These are phyloP conservation scores for Ascochyta pisi DNA, from an alignment of 2,329 filamentous ascomycete genomes.

Conservation along the genomic window DNA sequence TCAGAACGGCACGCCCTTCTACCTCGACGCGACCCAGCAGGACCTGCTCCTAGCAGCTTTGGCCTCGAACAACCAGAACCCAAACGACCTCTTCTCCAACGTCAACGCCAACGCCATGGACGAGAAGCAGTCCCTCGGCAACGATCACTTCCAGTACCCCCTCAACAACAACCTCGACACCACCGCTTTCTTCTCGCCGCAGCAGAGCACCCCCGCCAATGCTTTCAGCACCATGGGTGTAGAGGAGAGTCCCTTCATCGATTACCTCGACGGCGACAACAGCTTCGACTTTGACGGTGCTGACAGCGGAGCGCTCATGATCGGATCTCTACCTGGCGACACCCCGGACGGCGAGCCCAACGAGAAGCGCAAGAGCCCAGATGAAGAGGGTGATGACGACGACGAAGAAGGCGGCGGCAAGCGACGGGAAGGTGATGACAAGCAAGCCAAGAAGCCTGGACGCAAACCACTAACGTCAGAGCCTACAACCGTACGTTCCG, in stretches of 20 bases:
- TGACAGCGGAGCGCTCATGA: slow-evolving; percentile 67
- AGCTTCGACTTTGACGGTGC: slow-evolving; percentile 77
- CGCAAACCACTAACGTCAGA: slow-evolving; percentile 95
- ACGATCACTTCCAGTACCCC: slow-evolving; percentile 41
- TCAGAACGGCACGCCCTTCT: slow-evolving; percentile 50
- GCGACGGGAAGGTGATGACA: slow-evolving; percentile 82
- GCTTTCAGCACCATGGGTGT: slow-evolving; percentile 54
- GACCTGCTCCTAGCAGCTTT: slow-evolving; percentile 57
- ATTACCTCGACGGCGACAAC: slow-evolving; percentile 78
- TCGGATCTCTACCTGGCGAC: slow-evolving; percentile 73
- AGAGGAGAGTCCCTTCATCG: slow-evolving; percentile 81
- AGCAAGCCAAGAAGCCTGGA: slow-evolving; percentile 91
- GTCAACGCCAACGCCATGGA: background rate
- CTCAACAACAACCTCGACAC: slow-evolving; percentile 42
- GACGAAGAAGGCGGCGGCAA: slow-evolving; percentile 73
- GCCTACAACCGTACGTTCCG: slow-evolving; percentile 83
- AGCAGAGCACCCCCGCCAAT: slow-evolving; percentile 49
- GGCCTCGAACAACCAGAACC: slow-evolving; percentile 53
- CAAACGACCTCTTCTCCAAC: slow-evolving; percentile 37
- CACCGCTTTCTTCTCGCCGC: slow-evolving; percentile 47
- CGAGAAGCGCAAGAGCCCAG: slow-evolving; percentile 74
- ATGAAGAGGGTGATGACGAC: slow-evolving; percentile 66
- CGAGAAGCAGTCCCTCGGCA: slow-evolving; percentile 28
- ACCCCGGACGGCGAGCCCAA: slow-evolving; percentile 58
- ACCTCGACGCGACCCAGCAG: slow-evolving; percentile 56